Evolutionary conservation across 2,329 filamentous ascomycete genomes (phyloP).

Genomic region (Phoma sp.): DNA sequence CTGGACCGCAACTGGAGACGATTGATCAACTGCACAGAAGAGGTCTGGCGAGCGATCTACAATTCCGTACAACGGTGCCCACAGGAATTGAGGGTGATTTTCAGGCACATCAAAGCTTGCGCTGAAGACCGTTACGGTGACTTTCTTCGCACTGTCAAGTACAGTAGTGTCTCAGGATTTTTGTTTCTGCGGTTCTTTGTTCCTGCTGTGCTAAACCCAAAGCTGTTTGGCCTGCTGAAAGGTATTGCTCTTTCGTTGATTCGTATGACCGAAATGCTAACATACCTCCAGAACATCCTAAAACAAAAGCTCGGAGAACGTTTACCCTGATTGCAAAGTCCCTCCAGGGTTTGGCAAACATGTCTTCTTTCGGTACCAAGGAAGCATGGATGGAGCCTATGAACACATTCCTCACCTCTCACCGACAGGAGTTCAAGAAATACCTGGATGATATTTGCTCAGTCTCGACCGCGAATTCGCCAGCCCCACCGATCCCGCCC

Average conservation of each 20-base stretch:
- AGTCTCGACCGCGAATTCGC: constrained; percentile 70
- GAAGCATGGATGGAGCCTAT: constrained; percentile 99
- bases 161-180: constrained; percentile 94
- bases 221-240: constrained; percentile 85
- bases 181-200: constrained; percentile 94
- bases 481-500: constrained; percentile 70
- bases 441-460: constrained; percentile 88
- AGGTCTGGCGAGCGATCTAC: constrained; percentile 84
- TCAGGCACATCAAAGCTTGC: constrained; percentile 89
- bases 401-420: constrained; percentile 81
- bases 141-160: constrained; percentile 85
- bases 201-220: constrained; percentile 93
- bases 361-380: constrained; percentile 90
- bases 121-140: constrained; percentile 95
- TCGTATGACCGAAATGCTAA: constrained; percentile 12
- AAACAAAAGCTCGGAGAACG: constrained; percentile 80
- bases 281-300: constrained; percentile 71
- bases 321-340: constrained; percentile 92
- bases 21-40: constrained; percentile 76
- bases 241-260: constrained; percentile 51
- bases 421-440: constrained; percentile 80
- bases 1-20: constrained; percentile 82
- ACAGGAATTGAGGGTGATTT: constrained; percentile 79
- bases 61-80: constrained; percentile 77
- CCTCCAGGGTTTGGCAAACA: constrained; percentile 86